A percentile compares a stretch with the other conserved stretches of the same genome.
These are phyloP conservation scores for Fragaria nilgerrensis DNA, from an alignment of 306 rosid genomes.

Conservation along the genomic window DNA sequence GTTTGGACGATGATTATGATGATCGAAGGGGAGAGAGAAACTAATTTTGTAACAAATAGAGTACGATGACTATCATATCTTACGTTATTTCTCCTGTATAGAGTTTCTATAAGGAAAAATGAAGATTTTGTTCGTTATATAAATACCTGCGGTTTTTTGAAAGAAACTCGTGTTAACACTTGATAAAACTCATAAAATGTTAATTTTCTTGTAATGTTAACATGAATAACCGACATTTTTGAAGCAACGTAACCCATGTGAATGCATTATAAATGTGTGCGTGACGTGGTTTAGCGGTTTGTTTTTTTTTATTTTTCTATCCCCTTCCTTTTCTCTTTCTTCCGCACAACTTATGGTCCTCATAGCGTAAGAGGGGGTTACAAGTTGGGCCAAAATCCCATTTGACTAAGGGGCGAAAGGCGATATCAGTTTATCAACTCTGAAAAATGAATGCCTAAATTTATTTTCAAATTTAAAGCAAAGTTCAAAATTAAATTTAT, in stretches of 20 bases:
- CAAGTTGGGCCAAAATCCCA: background rate
- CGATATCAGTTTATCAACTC: no score
- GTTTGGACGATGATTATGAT: background rate
- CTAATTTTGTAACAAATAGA: background rate
- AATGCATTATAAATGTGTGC: background rate
- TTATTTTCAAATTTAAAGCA: background rate
- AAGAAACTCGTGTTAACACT: no score
- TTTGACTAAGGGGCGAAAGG: background rate
- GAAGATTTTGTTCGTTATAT: no score
- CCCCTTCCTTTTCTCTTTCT: background rate
- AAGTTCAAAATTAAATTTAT: background rate
- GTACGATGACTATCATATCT: no score
- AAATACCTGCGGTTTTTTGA: no score
- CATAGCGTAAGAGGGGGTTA: background rate
- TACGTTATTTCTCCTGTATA: no score
- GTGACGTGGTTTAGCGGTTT: background rate
- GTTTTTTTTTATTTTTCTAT: background rate
- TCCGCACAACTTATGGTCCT: background rate
- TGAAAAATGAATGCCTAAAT: no score
- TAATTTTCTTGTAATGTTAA: no score
- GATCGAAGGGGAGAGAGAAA: background rate
- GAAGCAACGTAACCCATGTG: background rate
- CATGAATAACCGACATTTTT: background rate
- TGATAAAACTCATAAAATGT: no score
- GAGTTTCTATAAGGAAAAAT: no score